phyloP scores from a whole-genome alignment of 169 alveolate genomes.

The Plasmodium chabaudi region DNA sequence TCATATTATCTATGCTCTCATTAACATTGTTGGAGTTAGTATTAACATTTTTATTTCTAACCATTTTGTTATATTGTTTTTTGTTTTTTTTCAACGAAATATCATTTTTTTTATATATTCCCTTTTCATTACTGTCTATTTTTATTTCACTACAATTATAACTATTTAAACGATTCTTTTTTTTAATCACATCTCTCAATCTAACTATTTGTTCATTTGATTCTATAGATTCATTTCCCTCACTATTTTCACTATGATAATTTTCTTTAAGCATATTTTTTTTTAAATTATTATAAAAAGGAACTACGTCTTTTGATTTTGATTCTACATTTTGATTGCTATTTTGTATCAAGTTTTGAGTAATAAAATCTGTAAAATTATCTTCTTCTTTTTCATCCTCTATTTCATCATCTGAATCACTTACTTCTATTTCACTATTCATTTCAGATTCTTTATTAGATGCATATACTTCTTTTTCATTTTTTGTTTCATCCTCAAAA shows the following conservation, averaged over 20 bases:
- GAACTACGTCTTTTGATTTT: not conserved
- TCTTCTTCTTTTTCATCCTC: not conserved
- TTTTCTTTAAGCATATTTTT: not conserved
- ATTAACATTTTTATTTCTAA: too few species aligned
- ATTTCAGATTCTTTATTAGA: not conserved
- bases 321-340: not conserved
- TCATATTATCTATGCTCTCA: not conserved
- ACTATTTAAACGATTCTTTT: too few species aligned
- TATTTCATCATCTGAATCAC: not conserved
- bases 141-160: too few species aligned
- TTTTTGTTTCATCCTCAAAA: not conserved
- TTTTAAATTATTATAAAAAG: not conserved
- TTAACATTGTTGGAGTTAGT: too few species aligned
- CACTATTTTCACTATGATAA: not conserved
- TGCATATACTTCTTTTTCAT: not conserved
- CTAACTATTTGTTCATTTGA: too few species aligned
- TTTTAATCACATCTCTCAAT: too few species aligned
- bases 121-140: too few species aligned
- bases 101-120: too few species aligned
- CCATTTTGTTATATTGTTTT: too few species aligned
- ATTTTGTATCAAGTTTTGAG: not conserved
- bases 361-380: too few species aligned
- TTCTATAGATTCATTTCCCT: not conserved
- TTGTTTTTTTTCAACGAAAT: too few species aligned
- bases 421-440: not conserved